Evolutionary conservation across 73 alveolate genomes (phyloP), one percentile per base, ranked within the genome.

Genomic region (Urostyla sp.): DNA sequence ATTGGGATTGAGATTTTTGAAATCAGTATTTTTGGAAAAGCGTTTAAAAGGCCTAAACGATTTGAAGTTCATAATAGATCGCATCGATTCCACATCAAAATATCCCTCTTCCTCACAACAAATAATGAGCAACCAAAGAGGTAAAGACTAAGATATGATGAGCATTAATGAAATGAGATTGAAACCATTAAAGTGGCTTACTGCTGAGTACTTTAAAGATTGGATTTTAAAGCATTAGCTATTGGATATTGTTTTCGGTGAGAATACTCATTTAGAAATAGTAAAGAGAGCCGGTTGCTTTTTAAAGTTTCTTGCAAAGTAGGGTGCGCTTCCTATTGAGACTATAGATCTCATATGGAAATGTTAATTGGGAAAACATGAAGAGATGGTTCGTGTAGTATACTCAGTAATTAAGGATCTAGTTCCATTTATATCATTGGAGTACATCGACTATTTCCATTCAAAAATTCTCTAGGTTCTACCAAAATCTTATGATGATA

Each of bases 341-440:
- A 45, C 57, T 37, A 26, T 88, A 26, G 95, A 88, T 40, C 36
- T 50, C n/a, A 74, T 88, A 5, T 88, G 95, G 95, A 57, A 43
- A 36, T 82, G 86, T 28, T 67, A 59, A 36, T 77, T 81, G 16
- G 95, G 90, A 30, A 88, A 88, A 73, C 95, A 88, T 54, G 92
- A 88, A 40, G 90, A 83, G 7, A 57, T 52, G 45, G 90, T 88
- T 55, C 34, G 90, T 18, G 90, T 84, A 18, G 87, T 87, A 0
- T 88, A 50, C 66, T 58, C 52, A 15, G 58, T 82, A 63, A 88
- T 88, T 55, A 28, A 52, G 28, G 95, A 88, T 18, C 59, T 82
- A 5, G 81, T 85, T 15, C 81, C 89, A 6, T 69, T 36, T 44
- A 46, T 83, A 23, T 6, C 44, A 35, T 53, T 40, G 43, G 83